phyloP scores from a whole-genome alignment of 2,329 filamentous ascomycete species.

The Paecilomyces formosus region DNA sequence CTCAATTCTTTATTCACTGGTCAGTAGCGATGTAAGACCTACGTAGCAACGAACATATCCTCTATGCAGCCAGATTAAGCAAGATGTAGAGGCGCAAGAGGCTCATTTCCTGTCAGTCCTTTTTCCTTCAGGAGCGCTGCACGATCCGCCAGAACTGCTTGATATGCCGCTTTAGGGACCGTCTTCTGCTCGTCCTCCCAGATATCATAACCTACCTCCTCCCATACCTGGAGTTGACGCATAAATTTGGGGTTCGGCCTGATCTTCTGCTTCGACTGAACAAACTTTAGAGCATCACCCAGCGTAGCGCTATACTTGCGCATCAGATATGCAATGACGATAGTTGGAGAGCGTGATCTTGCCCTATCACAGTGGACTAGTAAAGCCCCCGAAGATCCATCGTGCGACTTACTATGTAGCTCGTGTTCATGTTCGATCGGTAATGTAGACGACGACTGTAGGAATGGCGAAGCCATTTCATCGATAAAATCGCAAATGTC shows the following conservation, averaged over 20 bases:
- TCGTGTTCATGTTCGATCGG: not conserved
- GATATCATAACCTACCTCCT: constrained; percentile 16
- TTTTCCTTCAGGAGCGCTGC: constrained; percentile 9
- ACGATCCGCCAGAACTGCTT: constrained; percentile 15
- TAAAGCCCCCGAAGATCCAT: constrained; percentile 8
- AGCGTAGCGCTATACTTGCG: constrained; percentile 13
- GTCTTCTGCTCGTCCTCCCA: constrained; percentile 18
- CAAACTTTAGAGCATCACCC: constrained; percentile 14
- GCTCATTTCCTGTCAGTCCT: constrained; percentile 15
- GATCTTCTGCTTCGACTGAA: constrained; percentile 17
- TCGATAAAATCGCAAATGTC: constrained; percentile 12
- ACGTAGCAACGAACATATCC: no score
- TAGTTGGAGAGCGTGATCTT: constrained; percentile 20
- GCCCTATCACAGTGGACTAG: constrained; percentile 21
- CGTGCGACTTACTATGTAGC: constrained; percentile 1
- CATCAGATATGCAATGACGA: constrained; percentile 22
- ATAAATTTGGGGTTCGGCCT: constrained; percentile 18
- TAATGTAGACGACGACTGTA: not conserved
- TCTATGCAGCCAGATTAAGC: no score
- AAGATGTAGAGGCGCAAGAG: constrained; percentile 7
- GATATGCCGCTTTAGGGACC: constrained; percentile 16
- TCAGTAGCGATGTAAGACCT: no score
- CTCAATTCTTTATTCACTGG: no score
- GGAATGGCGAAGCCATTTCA: not conserved
- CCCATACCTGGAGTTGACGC: constrained; percentile 20